A percentile compares a stretch with the other conserved stretches of the same genome.
Evolutionary conservation across 2,329 filamentous ascomycete genomes (phyloP).

Genomic region (Cryphonectria parasitica): DNA sequence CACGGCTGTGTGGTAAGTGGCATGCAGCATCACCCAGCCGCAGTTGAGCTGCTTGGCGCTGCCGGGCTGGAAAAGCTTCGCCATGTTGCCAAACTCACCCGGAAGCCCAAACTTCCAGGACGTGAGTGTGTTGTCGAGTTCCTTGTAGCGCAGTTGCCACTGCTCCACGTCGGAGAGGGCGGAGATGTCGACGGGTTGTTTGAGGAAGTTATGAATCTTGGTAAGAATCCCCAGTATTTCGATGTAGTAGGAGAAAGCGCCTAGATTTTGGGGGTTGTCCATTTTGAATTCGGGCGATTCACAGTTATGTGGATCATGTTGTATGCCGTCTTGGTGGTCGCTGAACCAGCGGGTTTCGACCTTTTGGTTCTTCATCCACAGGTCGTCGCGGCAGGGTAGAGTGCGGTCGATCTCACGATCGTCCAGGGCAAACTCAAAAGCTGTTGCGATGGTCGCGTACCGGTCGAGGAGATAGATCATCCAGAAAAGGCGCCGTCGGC

Average conservation of each 20-base stretch:
- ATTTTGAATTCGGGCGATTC: conserved; percentile 62
- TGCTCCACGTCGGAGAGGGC: conserved; percentile 82
- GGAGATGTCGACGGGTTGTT: conserved; percentile 86
- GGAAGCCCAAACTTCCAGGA: conserved; percentile 85
- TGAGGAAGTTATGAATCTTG: conserved; percentile 85
- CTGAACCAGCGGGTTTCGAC: conserved; percentile 86
- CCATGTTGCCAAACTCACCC: conserved; percentile 81
- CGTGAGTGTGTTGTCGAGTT: conserved; percentile 78
- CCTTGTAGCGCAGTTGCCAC: conserved; percentile 87
- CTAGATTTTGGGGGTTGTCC: conserved; percentile 78
- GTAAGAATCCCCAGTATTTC: conserved; percentile 87
- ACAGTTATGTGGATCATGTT: conserved; percentile 23
- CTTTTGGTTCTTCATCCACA: conserved; percentile 81
- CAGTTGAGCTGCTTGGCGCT: conserved; percentile 74
- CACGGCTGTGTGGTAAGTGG: conserved; percentile 86
- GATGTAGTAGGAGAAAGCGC: conserved; percentile 87
- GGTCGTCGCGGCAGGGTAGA: conserved; percentile 83
- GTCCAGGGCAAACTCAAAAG: conserved; percentile 88
- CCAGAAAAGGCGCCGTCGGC: conserved; percentile 84
- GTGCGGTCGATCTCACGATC: conserved; percentile 89
- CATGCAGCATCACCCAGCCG: conserved; percentile 89
- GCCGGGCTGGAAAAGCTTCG: conserved; percentile 73
- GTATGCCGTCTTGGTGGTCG: conserved; percentile 24
- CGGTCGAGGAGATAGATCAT: conserved; percentile 90
- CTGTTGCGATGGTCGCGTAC: conserved; percentile 87